Evolutionary conservation across 1,284 basidiomycete genomes (phyloP), one percentile per base, ranked within the genome.

Genomic region (Sanghuangporus weigelae): DNA sequence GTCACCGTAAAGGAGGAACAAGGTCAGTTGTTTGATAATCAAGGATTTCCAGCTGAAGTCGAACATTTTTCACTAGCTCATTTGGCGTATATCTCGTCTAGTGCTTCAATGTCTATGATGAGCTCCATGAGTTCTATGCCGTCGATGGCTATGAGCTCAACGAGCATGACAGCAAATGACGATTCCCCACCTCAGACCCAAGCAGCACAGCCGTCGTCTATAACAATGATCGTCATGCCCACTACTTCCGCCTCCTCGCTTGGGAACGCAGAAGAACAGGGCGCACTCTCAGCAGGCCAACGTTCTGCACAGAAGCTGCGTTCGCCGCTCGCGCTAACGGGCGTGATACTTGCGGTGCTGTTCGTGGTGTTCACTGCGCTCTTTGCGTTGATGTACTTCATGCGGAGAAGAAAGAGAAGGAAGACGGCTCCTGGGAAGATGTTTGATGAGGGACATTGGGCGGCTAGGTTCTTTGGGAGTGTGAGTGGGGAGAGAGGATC

Each of bases 311-410:
- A 51, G 26, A 54, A 36, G 38, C 40, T 60, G 35, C 50, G 42
- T 10, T 54, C 60, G 10, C 60, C 64, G 35, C 36, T 58, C 1
- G 35, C 23, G n/a, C 19, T 66, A 12, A 46, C 42, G 16, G 65
- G 50, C 4, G 54, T 63, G 14, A 23, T 63, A 11, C 14, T 60
- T 14, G 61, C 36, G 14, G 11, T 23, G 16, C 57, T 63, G 23
- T 26, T 66, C 46, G 58, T 57, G 11, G 7, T 63, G 6, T 55
- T 36, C 44, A 66, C 50, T 6, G 8, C 57, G 12, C n/a, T 59
- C 7, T 66, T 57, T 26, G 65, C 61, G 26, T 53, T 66, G n/a
- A 60, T 66, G 62, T 63, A 55, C 38, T 66, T 59, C 44, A 63
- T 63, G 57, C 50, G 61, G 3, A 49, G 62, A 7, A 62, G 65